Evolutionary conservation across 1,284 basidiomycete species (phyloP).

Genomic region (Leccinum huronense): DNA sequence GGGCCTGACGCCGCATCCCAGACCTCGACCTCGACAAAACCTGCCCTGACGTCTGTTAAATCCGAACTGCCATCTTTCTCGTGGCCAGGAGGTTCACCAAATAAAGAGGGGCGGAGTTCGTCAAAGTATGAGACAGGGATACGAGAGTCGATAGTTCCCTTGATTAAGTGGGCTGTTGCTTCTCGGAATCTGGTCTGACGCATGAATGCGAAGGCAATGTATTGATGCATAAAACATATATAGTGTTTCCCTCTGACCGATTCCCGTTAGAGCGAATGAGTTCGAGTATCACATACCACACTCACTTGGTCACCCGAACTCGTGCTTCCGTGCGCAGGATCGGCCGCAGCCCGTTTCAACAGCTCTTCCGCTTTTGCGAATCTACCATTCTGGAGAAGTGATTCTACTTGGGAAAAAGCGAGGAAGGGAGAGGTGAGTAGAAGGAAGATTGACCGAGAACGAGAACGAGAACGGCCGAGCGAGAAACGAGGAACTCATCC

Average conservation of each 20-base stretch:
- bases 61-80: constrained; percentile 35
- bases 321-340: constrained; percentile 15
- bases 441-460: constrained; percentile 62
- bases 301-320: constrained; percentile 16
- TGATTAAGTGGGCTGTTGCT: constrained; percentile 70
- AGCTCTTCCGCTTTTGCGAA: constrained; percentile 65
- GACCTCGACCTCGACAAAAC: constrained; percentile 58
- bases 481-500: constrained; percentile 37
- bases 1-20: constrained; percentile 39
- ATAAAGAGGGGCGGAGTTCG: constrained; percentile 60
- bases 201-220: constrained; percentile 72
- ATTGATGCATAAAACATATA: constrained; percentile 67
- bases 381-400: constrained; percentile 61
- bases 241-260: constrained; percentile 56
- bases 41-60: constrained; percentile 39
- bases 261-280: constrained; percentile 6
- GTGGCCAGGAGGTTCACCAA: constrained; percentile 32
- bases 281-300: neutral
- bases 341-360: constrained; percentile 42
- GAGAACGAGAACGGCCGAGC: constrained; percentile 51
- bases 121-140: constrained; percentile 76
- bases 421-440: constrained; percentile 68
- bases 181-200: constrained; percentile 73
- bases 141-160: constrained; percentile 73
- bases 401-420: constrained; percentile 70